Percentiles rank a stretch among this genome's conserved stretches.
phyloP scores from a whole-genome alignment of 345 rosid species.

The Boechera stricta region DNA sequence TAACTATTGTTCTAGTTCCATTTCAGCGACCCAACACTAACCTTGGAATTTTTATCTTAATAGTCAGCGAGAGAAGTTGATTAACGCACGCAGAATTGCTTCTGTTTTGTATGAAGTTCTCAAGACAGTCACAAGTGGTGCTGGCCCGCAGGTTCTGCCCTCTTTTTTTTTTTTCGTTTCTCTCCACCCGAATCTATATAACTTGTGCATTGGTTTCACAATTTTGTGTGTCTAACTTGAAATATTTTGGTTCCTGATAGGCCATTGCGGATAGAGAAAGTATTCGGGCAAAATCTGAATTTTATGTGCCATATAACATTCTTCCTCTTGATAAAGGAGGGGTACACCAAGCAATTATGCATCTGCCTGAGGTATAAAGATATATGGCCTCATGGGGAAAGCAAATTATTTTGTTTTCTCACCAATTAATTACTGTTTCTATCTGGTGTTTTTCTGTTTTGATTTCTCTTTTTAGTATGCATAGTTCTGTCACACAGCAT shows the following conservation, averaged over 20 bases:
- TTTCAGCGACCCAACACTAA: slow-evolving; percentile 25
- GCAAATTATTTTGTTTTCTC: slow-evolving; percentile 8
- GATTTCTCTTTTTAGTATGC: background rate
- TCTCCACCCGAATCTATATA: slow-evolving; percentile 12
- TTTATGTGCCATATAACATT: slow-evolving; percentile 85
- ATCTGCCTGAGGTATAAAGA: slow-evolving; percentile 71
- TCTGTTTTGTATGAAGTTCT: slow-evolving; percentile 77
- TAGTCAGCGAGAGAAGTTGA: slow-evolving; percentile 65
- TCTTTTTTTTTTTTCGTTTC: background rate
- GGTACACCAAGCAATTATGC: slow-evolving; percentile 82
- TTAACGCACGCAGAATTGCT: slow-evolving; percentile 65
- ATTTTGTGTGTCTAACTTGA: slow-evolving; percentile 21
- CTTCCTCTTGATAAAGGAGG: slow-evolving; percentile 90
- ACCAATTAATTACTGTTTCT: slow-evolving; percentile 20
- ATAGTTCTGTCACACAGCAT: background rate
- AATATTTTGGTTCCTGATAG: slow-evolving; percentile 47
- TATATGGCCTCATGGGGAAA: slow-evolving; percentile 36
- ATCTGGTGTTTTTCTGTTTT: background rate
- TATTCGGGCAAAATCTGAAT: slow-evolving; percentile 58
- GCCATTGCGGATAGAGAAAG: slow-evolving; percentile 67
- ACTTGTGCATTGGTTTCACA: background rate
- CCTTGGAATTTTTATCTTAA: slow-evolving; percentile 13
- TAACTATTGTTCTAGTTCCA: background rate
- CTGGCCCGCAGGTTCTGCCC: slow-evolving; percentile 66
- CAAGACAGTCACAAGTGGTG: slow-evolving; percentile 60